phyloP scores from a whole-genome alignment of 768 basidiomycete species.

The Amanita pseudoporphyria region DNA sequence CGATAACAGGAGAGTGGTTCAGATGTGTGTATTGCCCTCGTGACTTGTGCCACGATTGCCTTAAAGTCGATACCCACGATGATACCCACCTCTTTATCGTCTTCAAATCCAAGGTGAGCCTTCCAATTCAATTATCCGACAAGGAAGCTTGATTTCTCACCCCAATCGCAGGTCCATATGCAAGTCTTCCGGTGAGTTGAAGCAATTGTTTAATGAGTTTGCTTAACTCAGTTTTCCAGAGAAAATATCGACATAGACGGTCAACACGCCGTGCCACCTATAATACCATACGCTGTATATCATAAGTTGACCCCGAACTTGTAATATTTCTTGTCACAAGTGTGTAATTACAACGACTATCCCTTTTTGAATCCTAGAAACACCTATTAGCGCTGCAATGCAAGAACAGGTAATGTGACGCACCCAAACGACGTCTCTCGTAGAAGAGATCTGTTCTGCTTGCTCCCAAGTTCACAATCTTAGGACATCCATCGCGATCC shows the following conservation, averaged over 20 bases:
- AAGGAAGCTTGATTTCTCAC: not conserved
- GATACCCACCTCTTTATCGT: constrained; percentile 77
- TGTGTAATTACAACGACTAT: constrained; percentile 15
- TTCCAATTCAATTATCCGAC: not conserved
- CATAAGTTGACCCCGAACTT: constrained; percentile 17
- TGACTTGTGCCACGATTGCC: constrained; percentile 83
- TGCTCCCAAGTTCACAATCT: constrained; percentile 95
- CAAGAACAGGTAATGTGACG: constrained; percentile 13
- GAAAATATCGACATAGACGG: constrained; percentile 37
- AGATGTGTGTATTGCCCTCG: constrained; percentile 81
- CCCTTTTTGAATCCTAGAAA: constrained; percentile 63
- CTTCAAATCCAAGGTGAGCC: constrained; percentile 70
- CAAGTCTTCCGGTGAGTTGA: constrained; percentile 50
- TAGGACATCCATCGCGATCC: constrained; percentile 96
- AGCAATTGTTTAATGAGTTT: not conserved
- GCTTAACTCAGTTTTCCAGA: constrained; percentile 29
- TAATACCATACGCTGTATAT: constrained; percentile 59
- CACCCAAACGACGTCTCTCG: constrained; percentile 78
- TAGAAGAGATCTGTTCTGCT: constrained; percentile 90
- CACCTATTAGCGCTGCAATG: not conserved
- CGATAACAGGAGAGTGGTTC: constrained; percentile 84
- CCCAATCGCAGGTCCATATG: constrained; percentile 57
- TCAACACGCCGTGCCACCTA: constrained; percentile 40
- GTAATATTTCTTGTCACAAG: constrained; percentile 8
- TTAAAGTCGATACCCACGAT: constrained; percentile 74